Base-by-base conservation (phyloP, 2,329 filamentous ascomycete genomes). In the Madurella fahalii region DNA sequence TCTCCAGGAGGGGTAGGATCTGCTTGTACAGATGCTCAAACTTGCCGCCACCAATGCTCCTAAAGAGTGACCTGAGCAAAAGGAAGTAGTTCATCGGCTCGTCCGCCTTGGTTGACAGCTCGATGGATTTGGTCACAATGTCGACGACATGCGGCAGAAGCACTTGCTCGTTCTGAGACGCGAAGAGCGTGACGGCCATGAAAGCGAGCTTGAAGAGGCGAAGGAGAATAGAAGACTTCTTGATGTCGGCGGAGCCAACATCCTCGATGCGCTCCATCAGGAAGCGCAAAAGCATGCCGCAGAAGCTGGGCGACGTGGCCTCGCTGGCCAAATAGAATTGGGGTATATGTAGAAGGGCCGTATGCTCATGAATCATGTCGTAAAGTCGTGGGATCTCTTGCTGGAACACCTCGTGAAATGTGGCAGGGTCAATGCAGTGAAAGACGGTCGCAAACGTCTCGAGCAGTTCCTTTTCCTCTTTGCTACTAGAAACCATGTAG, bases 81-180 rank as follows among this genome's bases (percentile, higher is more conserved):
- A 96, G 79, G 72, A 99, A 99, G 72, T 99, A 99, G 70, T 99
- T 99, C 82, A 96, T 96, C 0, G 95, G 95, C 68, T 97, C 93
- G 65, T 96, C 91, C 0, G 94, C 95, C 54, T 88, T 95, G 7
- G 94, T 95, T 1, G 93, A 96, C 39, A 97, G 77, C 71, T 97
- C 90, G 59, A 99, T 96, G 9, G 93, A 97, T 71, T 95, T 92
- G 12, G 93, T 96, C 58, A 99, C 90, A 60, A 99, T 95, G 68
- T 95, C 95, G 52, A 95, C 92, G 48, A 99, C 93, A 69, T 99
- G 94, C 0, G 95, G 95, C 50, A 97, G 78, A 13, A 99, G 78
- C 2, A 99, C 91, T 68, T 94, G 89, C 72, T 99, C 94, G 64
- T 99, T 99, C 67, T 96, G 92, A 9, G 83, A 80, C 0, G 91